Percentiles rank a stretch among this genome's conserved stretches.
These are phyloP conservation scores for Dovyalis caffra DNA, from an alignment of 345 rosid species.

Conservation along the genomic window DNA sequence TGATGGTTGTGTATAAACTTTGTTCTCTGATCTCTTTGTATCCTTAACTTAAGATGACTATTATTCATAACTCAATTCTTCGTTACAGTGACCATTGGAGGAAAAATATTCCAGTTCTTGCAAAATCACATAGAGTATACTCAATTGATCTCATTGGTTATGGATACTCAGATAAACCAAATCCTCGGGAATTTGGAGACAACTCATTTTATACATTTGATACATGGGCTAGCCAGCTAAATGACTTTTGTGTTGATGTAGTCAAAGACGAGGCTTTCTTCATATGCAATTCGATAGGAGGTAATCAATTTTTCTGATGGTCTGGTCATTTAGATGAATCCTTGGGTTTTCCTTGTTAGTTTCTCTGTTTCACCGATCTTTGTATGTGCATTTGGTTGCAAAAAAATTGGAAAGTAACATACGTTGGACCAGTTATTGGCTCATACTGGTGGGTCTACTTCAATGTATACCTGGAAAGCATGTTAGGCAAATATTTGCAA, in stretches of 20 bases:
- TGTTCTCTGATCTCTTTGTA: background rate
- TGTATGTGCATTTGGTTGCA: background rate
- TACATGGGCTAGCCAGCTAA: constrained; percentile 83
- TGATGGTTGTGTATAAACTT: background rate
- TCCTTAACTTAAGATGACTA: background rate
- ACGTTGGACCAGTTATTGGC: no score
- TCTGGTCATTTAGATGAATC: background rate
- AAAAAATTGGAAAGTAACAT: background rate
- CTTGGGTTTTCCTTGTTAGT: background rate
- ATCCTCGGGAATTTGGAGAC: constrained; percentile 60
- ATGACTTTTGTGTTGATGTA: constrained; percentile 63
- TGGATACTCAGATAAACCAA: constrained; percentile 91
- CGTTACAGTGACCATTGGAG: constrained; percentile 78
- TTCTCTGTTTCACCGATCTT: background rate
- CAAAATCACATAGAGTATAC: constrained; percentile 65
- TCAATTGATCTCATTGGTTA: constrained; percentile 89
- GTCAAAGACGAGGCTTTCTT: constrained; percentile 83
- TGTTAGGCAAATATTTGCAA: background rate
- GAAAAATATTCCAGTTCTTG: constrained; percentile 77
- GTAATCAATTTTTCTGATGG: constrained; percentile 35
- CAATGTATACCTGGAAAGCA: background rate
- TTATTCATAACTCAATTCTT: background rate
- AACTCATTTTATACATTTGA: constrained; percentile 75
- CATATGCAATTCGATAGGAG: constrained; percentile 93
- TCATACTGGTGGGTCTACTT: no score